phyloP scores from a whole-genome alignment of 2,329 filamentous ascomycete species.

The Onygenales sp. region DNA sequence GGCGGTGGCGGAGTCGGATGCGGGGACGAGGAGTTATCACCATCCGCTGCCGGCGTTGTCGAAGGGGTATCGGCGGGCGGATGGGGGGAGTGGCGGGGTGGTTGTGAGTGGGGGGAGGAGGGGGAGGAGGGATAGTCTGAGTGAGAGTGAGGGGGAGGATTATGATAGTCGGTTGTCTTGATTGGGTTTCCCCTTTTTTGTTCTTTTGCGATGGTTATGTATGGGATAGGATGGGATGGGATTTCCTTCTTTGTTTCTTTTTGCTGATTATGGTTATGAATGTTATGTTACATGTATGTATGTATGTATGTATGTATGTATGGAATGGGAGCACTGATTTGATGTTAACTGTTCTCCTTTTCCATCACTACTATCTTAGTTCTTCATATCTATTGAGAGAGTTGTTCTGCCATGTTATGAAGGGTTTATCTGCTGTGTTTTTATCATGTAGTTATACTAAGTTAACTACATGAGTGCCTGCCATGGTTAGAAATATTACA shows the following conservation, averaged over 20 bases:
- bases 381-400: no score
- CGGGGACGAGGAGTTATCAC: constrained; percentile 45
- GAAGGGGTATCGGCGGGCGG: constrained; percentile 32
- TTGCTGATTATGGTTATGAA: no score
- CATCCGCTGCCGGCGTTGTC: constrained; percentile 48
- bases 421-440: no score
- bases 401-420: no score
- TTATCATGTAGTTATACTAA: no score
- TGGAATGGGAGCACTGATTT: no score
- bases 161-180: constrained; percentile 17
- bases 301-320: background rate
- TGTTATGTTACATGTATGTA: background rate
- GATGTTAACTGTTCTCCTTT: no score
- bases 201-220: background rate
- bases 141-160: constrained; percentile 40
- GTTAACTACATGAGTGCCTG: no score
- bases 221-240: background rate
- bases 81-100: constrained; percentile 20
- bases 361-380: no score
- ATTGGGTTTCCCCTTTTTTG: background rate
- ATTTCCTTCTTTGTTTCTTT: background rate
- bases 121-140: constrained; percentile 43
- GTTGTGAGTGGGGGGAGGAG: constrained; percentile 20
- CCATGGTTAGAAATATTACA: no score
- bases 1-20: constrained; percentile 22